Evolutionary conservation across 73 alveolate species (phyloP).

Genomic region (Tetrahymena borealis): DNA sequence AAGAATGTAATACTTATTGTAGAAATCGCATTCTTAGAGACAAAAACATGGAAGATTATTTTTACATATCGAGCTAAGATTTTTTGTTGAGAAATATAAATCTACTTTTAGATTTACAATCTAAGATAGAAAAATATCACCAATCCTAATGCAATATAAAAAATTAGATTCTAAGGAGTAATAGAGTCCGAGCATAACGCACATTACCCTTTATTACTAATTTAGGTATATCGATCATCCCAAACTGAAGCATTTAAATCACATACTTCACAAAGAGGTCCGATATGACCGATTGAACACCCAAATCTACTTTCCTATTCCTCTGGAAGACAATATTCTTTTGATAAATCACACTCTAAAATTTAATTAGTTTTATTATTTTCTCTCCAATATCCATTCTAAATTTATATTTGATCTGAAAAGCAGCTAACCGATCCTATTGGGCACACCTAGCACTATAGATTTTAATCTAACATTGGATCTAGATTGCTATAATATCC

Average conservation of each 20-base stretch:
- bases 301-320: background rate
- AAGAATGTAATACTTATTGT: background rate
- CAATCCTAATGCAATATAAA: background rate
- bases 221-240: background rate
- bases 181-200: background rate
- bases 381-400: background rate
- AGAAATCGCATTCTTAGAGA: background rate
- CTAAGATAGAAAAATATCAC: background rate
- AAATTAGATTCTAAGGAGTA: background rate
- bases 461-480: background rate
- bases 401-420: background rate
- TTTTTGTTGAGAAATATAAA: background rate
- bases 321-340: background rate
- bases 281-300: background rate
- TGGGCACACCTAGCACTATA: background rate
- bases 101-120: background rate
- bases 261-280: background rate
- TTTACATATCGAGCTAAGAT: background rate
- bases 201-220: background rate
- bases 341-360: background rate
- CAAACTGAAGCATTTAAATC: background rate
- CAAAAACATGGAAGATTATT: background rate
- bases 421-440: background rate
- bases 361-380: background rate
- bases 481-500: background rate